Evolutionary conservation across 495 filamentous ascomycete species (phyloP), one percentile per base, ranked within the genome.

Genomic region (Penicillium samsonianum): DNA sequence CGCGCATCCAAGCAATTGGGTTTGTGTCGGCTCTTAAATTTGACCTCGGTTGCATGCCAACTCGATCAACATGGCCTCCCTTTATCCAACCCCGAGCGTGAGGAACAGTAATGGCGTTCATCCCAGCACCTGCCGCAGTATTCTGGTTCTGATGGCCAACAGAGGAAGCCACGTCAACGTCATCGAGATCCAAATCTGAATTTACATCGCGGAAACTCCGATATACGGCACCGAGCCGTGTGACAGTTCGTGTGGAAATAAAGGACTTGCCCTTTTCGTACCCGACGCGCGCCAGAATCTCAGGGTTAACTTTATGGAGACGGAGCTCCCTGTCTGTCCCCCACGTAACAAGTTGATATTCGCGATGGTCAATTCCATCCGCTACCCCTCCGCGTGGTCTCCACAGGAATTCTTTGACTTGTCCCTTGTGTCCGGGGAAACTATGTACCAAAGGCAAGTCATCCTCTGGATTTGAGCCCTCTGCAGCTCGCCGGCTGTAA

Each of bases 331-430:
- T 86, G 67, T 98, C 93, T 43, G 87, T 87, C 20, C 91, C 90
- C 92, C 92, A 98, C 4, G 92, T 91, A 5, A 98, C 90, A 20
- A 98, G 74, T 70, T 98, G 92, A 58, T 96, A 96, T 41, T 96
- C 92, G 49, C 92, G 84, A 57, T 93, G 79, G 57, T 98, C 92
- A n/a, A 86, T 71, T n/a, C 79, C 81, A 52, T 91, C 83, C 6
- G 84, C 78, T n/a, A 85, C 78, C 6, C 70, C 73, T 16, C 92
- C 93, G 51, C 92, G 86, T 31, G 83, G 83, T 65, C 93, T 81
- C 93, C 93, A 98, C 9, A 98, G 75, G 56, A 98, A 96, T 55
- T 98, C 93, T 62, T 96, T 96, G 23, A 93, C 90, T 61, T 91
- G 90, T 54, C 89, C 85, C 45, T 85, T 85, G 66, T 98, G 93